Percentiles rank a stretch among this genome's conserved stretches.
These are phyloP conservation scores for Camillea tinctor DNA, from an alignment of 2,329 filamentous ascomycete species.

Conservation along the genomic window DNA sequence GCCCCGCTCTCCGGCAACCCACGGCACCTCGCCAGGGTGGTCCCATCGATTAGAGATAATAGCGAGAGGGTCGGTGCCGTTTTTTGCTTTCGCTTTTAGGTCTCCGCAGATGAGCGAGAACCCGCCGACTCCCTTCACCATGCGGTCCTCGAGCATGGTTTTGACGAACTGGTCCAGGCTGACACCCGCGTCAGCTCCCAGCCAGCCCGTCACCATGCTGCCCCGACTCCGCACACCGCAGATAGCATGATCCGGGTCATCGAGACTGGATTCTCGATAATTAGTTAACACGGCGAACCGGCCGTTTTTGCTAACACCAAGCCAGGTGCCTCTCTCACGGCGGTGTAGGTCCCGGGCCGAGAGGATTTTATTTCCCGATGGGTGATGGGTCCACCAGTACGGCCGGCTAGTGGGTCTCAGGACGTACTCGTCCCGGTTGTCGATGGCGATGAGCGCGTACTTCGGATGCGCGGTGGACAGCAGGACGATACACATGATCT, in stretches of 20 bases:
- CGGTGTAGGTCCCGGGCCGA: slow-evolving; percentile 63
- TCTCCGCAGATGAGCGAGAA: slow-evolving; percentile 67
- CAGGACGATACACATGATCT: slow-evolving; percentile 72
- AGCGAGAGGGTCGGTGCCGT: slow-evolving; percentile 48
- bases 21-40: slow-evolving; percentile 53
- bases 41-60: slow-evolving; percentile 63
- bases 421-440: slow-evolving; percentile 76
- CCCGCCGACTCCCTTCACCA: slow-evolving; percentile 61
- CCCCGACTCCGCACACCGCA: slow-evolving; percentile 58
- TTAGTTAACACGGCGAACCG: slow-evolving; percentile 66
- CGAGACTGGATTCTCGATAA: slow-evolving; percentile 55
- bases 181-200: slow-evolving; percentile 49
- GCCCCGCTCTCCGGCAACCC: slow-evolving; percentile 52
- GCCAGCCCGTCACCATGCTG: slow-evolving; percentile 63
- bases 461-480: slow-evolving; percentile 73
- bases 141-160: slow-evolving; percentile 49
- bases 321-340: slow-evolving; percentile 63
- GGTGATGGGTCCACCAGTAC: slow-evolving; percentile 59
- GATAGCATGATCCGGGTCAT: slow-evolving; percentile 52
- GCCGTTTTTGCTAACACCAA: slow-evolving; percentile 60
- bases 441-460: slow-evolving; percentile 72
- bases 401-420: slow-evolving; percentile 62
- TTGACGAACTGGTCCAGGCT: slow-evolving; percentile 50
- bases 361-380: slow-evolving; percentile 47
- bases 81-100: slow-evolving; percentile 38